phyloP scores from a whole-genome alignment of 2,329 filamentous ascomycete genomes.

The Fusarium sp. region DNA sequence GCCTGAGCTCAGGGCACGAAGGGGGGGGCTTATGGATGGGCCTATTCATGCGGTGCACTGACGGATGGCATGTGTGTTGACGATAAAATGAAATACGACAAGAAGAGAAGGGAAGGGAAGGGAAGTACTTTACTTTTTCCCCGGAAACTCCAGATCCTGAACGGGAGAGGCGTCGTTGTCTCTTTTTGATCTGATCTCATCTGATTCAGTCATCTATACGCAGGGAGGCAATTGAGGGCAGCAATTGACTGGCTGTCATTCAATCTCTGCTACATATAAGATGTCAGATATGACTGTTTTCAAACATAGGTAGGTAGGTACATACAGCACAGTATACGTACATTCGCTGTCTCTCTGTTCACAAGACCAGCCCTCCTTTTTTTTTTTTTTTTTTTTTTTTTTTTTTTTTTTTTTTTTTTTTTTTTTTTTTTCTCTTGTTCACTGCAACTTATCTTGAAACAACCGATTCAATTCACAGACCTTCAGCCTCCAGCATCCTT shows the following conservation, averaged over 20 bases:
- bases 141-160: constrained; percentile 32
- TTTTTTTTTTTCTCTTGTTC: background rate
- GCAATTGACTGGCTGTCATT: constrained; percentile 11
- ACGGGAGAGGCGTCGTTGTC: constrained; percentile 46
- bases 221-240: constrained; percentile 15
- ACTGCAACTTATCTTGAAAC: constrained; percentile 22
- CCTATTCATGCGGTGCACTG: background rate
- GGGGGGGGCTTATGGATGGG: too few species aligned
- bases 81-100: background rate
- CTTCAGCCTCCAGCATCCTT: background rate
- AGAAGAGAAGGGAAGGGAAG: too few species aligned
- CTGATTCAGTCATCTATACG: constrained; percentile 13
- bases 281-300: constrained; percentile 32
- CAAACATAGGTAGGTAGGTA: background rate
- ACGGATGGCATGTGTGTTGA: constrained; percentile 2
- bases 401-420: background rate
- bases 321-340: background rate
- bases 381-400: background rate
- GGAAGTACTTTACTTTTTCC: constrained; percentile 27
- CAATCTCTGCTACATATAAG: constrained; percentile 1
- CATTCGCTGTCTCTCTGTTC: background rate
- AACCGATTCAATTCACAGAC: constrained; percentile 8
- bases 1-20: constrained; percentile 3
- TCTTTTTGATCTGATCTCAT: constrained; percentile 19
- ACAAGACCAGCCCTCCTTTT: constrained; percentile 7